A percentile compares a stretch with the other conserved stretches of the same genome.
Conservation (phyloP, 176 grass and related monocot genomes). For the Avena sativa region DNA sequence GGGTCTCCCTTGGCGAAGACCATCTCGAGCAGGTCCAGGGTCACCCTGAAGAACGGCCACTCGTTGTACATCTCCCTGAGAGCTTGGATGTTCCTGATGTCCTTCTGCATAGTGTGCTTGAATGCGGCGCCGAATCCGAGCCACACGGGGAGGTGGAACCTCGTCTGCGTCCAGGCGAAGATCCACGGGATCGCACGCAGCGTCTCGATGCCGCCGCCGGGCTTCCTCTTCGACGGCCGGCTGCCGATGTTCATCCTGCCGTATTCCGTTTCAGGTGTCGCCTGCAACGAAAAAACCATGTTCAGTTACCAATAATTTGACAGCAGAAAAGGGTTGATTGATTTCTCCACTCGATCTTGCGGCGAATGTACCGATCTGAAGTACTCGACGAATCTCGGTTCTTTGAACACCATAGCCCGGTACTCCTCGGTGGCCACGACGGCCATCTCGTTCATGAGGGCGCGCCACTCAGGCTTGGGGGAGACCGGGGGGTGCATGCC, state of each 20-base stretch:
- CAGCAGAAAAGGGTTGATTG: too few relatives aligned
- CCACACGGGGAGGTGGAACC: constrained; percentile 96
- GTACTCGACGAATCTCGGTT: constrained; percentile 80
- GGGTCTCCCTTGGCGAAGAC: constrained; percentile 96
- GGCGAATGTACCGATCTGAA: constrained; percentile 64
- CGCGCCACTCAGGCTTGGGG: constrained; percentile 82
- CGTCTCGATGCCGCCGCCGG: constrained; percentile 70
- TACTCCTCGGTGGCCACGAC: constrained; percentile 80
- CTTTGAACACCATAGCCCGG: constrained; percentile 64
- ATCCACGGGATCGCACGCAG: constrained; percentile 97
- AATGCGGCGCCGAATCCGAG: constrained; percentile 81
- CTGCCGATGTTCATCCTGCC: constrained; percentile 94
- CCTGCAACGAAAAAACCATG: constrained; percentile 34
- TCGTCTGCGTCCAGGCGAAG: constrained; percentile 94
- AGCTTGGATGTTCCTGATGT: constrained; percentile 66
- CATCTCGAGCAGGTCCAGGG: constrained; percentile 90
- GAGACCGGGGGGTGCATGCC: constrained; percentile 78
- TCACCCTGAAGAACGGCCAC: constrained; percentile 95
- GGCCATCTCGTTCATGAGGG: constrained; percentile 79
- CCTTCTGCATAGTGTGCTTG: constrained; percentile 58
- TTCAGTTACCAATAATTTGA: too few relatives aligned
- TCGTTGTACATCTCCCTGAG: constrained; percentile 82
- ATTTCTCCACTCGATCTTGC: background rate
- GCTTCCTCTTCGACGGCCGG: constrained; percentile 79
- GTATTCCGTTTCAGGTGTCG: constrained; percentile 80